Percentiles rank a stretch among this genome's conserved stretches.
Conservation (phyloP, 2,329 filamentous ascomycete species). For the Arthroderma sp. region DNA sequence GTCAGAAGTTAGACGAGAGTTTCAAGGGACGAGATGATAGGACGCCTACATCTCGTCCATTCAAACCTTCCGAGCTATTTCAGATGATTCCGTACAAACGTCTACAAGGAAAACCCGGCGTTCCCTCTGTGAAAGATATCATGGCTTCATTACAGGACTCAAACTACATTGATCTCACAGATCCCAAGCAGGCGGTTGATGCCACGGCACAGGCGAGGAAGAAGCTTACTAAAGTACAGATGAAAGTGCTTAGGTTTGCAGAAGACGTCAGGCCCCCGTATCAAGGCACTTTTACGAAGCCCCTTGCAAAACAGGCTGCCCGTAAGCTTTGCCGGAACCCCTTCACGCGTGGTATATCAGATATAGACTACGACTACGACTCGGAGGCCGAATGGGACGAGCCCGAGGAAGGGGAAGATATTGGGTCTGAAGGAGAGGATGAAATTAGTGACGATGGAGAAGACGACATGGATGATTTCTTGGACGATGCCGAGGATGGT, state of each 20-base stretch:
- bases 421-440: constrained; percentile 52
- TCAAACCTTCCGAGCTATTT: constrained; percentile 25
- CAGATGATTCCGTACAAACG: constrained; percentile 26
- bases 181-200: constrained; percentile 18
- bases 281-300: constrained; percentile 47
- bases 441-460: constrained; percentile 52
- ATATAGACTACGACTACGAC: constrained; percentile 52
- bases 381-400: constrained; percentile 55
- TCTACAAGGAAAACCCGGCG: constrained; percentile 19
- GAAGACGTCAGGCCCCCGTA: constrained; percentile 52
- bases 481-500: constrained; percentile 71
- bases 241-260: constrained; percentile 47
- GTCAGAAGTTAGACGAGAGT: constrained; percentile 32
- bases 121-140: constrained; percentile 44
- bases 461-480: constrained; percentile 77
- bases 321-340: constrained; percentile 42
- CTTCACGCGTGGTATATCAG: constrained; percentile 36
- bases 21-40: constrained; percentile 7
- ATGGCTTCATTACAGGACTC: constrained; percentile 43
- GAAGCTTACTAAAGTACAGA: constrained; percentile 35
- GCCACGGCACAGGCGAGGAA: constrained; percentile 23
- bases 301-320: constrained; percentile 27
- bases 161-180: constrained; percentile 24
- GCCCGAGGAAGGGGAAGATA: constrained; percentile 58
- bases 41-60: constrained; percentile 10